phyloP scores from a whole-genome alignment of 768 basidiomycete species.

The Podaxis pistillaris region DNA sequence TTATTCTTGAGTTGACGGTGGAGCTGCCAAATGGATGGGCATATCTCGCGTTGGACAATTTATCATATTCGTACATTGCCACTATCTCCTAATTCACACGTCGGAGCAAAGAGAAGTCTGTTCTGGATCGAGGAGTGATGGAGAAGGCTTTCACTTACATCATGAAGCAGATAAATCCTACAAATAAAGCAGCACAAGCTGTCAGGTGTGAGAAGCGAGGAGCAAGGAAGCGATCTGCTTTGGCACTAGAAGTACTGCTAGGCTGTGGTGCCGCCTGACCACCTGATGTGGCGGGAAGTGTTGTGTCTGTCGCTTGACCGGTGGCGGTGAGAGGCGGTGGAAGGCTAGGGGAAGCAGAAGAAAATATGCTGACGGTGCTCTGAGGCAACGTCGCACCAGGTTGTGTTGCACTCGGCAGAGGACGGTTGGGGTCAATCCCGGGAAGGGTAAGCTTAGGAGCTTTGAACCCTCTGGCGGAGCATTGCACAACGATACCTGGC shows the following conservation, averaged over 20 bases:
- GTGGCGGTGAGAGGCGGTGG: not conserved
- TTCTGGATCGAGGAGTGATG: not conserved
- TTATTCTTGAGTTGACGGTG: not conserved
- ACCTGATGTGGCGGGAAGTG: constrained; percentile 1
- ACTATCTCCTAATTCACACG: not conserved
- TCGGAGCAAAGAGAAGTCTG: not conserved
- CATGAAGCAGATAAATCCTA: not conserved
- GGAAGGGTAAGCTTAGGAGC: constrained; percentile 26
- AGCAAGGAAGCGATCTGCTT: constrained; percentile 2
- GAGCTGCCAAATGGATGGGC: not conserved
- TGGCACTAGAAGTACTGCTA: not conserved
- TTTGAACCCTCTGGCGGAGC: constrained; percentile 16
- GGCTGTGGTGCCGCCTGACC: not conserved
- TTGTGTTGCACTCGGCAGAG: constrained; percentile 12
- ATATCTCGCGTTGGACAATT: not conserved
- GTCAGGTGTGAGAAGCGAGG: constrained; percentile 13
- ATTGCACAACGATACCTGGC: constrained; percentile 5
- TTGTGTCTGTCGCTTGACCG: not conserved
- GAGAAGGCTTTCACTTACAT: not conserved
- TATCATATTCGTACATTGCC: not conserved
- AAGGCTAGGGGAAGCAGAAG: not conserved
- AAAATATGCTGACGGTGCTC: not conserved
- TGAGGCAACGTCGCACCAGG: not conserved
- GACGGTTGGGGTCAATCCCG: constrained; percentile 27
- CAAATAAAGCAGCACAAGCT: not conserved